Conservation (phyloP, 495 filamentous ascomycete species). For the Penicillium silybi region DNA sequence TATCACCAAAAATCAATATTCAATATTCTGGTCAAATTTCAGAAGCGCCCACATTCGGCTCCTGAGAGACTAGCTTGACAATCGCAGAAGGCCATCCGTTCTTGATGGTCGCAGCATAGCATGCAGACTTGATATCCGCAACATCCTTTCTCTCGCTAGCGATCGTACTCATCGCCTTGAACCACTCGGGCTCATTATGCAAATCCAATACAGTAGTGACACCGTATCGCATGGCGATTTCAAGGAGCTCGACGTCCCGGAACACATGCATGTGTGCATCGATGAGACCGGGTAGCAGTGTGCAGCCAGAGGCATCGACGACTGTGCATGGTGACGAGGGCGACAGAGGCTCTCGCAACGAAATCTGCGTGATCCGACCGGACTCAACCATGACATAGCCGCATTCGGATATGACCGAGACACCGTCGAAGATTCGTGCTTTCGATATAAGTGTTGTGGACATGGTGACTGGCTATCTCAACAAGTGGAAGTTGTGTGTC, state of each 20-base stretch:
- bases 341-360: not conserved
- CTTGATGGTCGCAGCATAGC: conserved; percentile 9
- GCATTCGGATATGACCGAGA: conserved; percentile 4
- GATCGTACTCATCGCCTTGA: conserved; percentile 5
- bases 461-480: not conserved
- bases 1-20: not conserved
- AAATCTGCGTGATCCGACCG: conserved; percentile 4
- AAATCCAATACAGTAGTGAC: conserved; percentile 9
- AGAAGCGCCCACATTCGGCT: not conserved
- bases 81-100: conserved; percentile 12
- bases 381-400: conserved; percentile 8
- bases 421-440: conserved; percentile 9
- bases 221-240: conserved; percentile 6
- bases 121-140: conserved; percentile 9
- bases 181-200: conserved; percentile 12
- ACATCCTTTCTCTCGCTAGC: conserved; percentile 7
- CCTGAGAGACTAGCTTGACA: conserved; percentile 6
- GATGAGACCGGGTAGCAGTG: conserved; percentile 9
- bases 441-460: conserved; percentile 4
- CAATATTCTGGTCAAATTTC: too few species aligned
- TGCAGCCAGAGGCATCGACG: conserved; percentile 6
- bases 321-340: not conserved
- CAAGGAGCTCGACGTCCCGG: conserved; percentile 5
- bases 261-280: conserved; percentile 12
- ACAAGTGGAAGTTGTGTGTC: not conserved